These are phyloP conservation scores for Lolium multiflorum DNA, from an alignment of 176 grass and related monocot species.

Conservation along the genomic window DNA sequence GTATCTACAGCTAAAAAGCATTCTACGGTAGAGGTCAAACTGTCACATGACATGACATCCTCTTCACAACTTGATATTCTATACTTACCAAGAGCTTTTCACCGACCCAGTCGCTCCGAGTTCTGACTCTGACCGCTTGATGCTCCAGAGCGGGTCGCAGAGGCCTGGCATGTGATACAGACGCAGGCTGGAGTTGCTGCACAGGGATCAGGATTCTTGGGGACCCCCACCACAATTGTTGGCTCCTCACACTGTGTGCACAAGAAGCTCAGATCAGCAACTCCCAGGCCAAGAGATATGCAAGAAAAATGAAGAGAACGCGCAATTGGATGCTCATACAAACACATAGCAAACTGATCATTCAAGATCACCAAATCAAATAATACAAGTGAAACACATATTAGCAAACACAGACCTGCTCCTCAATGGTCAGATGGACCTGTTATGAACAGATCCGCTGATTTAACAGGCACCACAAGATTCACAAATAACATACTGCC, in stretches of 20 bases:
- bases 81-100: conserved; percentile 34
- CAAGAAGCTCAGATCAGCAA: conserved; percentile 44
- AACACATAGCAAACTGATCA: no score
- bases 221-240: conserved; percentile 41
- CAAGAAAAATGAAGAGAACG: no score
- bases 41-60: conserved; percentile 43
- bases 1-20: conserved; percentile 2
- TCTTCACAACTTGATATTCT: conserved; percentile 48
- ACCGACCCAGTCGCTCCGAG: conserved; percentile 47
- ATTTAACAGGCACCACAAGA: conserved; percentile 2
- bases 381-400: background rate
- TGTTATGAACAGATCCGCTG: background rate
- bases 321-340: no score
- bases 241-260: conserved; percentile 44
- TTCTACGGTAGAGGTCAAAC: conserved; percentile 45
- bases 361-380: background rate
- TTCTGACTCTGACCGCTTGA: conserved; percentile 43
- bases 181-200: conserved; percentile 26
- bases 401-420: background rate
- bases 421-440: background rate
- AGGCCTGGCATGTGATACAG: conserved; percentile 49
- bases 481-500: background rate
- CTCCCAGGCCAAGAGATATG: conserved; percentile 36
- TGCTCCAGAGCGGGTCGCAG: conserved; percentile 36
- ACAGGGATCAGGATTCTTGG: conserved; percentile 39